Base-by-base conservation (phyloP, 169 alveolate genomes). In the Plasmodium yoelii region DNA sequence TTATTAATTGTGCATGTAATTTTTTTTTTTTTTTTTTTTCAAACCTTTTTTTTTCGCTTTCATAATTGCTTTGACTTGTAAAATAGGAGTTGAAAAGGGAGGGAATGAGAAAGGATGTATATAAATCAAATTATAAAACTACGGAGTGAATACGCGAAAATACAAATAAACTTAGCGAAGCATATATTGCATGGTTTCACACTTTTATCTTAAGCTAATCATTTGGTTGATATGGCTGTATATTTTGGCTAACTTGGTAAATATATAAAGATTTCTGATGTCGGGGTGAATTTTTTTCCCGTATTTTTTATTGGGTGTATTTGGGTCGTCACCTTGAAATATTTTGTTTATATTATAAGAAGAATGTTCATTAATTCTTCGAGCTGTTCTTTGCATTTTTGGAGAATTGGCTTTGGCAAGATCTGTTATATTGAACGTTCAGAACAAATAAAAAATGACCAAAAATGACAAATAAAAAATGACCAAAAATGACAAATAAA, bases 241-340 rank as follows among this genome's bases (percentile, higher is more conserved):
- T 22, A 22, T 34, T 34, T 34, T 34, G 42, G 42, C 42, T 34
- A 34, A 34, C 42, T 49, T 55, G 22, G 82, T 53, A 55, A 80
- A 80, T 13, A 80, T 64, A 28, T 13, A 10, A 19, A 69, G 61
- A 39, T 34, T 64, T 53, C 60, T 57, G 15, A 55, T 18, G n/a
- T 80, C 82, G 4, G 69, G 67, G 8, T 34, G 22, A 51, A 53
- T 51, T 56, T 46, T 80, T 47, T 71, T 65, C 9, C 90, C 90
- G 56, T 22, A 7, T n/a, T 69, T 65, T 80, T 42, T 67, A 46
- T 22, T 80, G 18, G 47, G 19, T n/a, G 19, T 3, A 26, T 80
- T 42, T 15, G 26, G 2, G 13, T 19, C 46, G 12, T 67, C 71
- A 34, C 60, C 47, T n/a, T 80, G 82, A 28, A 80, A 28, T 28